Evolutionary conservation across 805 yeast genomes (phyloP).

Genomic region (Candida parachauliodes): DNA sequence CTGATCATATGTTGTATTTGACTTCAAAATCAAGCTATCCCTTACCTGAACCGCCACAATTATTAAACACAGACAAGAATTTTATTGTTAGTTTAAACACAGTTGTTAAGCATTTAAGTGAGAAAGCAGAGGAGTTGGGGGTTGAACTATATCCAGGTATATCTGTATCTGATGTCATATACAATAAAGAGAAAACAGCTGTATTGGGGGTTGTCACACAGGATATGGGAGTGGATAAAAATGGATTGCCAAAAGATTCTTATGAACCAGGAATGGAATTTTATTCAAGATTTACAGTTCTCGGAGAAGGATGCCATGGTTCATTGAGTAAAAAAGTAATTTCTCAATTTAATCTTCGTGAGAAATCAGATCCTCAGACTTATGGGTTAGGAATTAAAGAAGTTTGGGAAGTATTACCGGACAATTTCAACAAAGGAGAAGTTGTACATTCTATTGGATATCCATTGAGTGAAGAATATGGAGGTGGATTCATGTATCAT

Average conservation of each 20-base stretch:
- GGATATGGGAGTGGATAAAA: conserved; percentile 79
- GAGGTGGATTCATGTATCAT: conserved; percentile 97
- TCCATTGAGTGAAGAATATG: conserved; percentile 76
- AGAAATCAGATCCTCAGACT: conserved; percentile 70
- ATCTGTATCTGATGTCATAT: conserved; percentile 75
- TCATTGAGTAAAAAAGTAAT: conserved; percentile 80
- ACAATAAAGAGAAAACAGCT: conserved; percentile 46
- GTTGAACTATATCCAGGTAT: conserved; percentile 93
- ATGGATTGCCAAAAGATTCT: conserved; percentile 73
- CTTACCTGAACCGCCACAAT: conserved; percentile 90
- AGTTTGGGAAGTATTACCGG: conserved; percentile 91
- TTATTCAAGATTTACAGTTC: conserved; percentile 80
- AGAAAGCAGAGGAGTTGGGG: conserved; percentile 87
- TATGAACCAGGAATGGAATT: conserved; percentile 98
- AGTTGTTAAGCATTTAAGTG: conserved; percentile 78
- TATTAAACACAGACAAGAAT: conserved; percentile 76
- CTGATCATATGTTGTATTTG: conserved; percentile 70
- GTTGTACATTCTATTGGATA: conserved; percentile 88
- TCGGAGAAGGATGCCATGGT: conserved; percentile 99
- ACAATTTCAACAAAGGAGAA: conserved; percentile 73
- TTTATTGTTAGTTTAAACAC: conserved; percentile 80
- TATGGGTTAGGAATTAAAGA: conserved; percentile 96
- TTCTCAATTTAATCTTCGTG: conserved; percentile 62
- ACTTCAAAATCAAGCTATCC: conserved; percentile 60
- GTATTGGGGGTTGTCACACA: conserved; percentile 91